Evolutionary conservation across 164 flowering plant species (phyloP), one percentile per base, ranked within the genome.

Genomic region (Umbilicus rupestris): DNA sequence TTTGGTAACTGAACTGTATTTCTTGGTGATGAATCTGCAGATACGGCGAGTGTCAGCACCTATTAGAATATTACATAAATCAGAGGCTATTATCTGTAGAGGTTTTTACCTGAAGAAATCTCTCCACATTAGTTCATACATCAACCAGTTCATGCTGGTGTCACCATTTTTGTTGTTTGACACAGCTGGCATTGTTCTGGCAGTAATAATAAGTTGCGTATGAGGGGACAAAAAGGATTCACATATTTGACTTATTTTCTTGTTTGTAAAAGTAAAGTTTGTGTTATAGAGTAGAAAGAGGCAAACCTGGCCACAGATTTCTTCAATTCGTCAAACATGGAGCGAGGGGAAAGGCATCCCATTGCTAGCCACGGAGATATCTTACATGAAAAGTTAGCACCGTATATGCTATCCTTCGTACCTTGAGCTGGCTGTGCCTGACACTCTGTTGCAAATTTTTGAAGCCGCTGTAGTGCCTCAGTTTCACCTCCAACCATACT

Each of bases 101-200:
- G n/a, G n/a, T n/a, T n/a, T 24, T 70, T 74, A 89, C 96, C 98
- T 94, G 90, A 91, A 94, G 84, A 94, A 94, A 74, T 94, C 98
- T 86, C 98, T 94, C 98, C 98, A 94, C 73, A 91, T 45, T 72
- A 91, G 73, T 77, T 94, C 97, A 77, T 77, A 84, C 91, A 87
- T 81, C 84, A 94, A 73, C 97, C 97, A 91, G 80, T 83, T 89
- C 77, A 75, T 79, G 66, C 92, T 94, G 67, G 77, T 73, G 52
- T 78, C 87, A 28, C 76, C 86, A 68, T 75, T 78, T 65, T 86
- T 85, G 70, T 58, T 63, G 66, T 75, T 77, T 68, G 81, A 77
- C 65, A 80, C 67, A 64, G 84, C 87, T 69, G 87, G 77, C 37
- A 83, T 73, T 37, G 74, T 69, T 70, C 93, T 92, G 70, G 29